phyloP scores from a whole-genome alignment of 2,329 filamentous ascomycete genomes.

The Scortechinia acanthostroma region DNA sequence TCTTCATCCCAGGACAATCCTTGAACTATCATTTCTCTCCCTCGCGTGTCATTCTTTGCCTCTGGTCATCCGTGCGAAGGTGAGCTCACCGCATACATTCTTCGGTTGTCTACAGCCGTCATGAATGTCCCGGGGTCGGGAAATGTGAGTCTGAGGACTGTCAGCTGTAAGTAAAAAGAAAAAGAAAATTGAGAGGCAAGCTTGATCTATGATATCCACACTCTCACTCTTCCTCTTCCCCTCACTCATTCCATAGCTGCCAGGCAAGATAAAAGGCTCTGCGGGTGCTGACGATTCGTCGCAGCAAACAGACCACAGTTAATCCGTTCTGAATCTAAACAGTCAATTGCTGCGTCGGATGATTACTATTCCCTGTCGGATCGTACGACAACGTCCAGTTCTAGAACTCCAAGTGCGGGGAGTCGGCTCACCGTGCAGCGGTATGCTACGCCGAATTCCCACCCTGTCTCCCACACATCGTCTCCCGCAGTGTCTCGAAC shows the following conservation, averaged over 20 bases:
- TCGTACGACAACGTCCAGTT: slow-evolving; percentile 7
- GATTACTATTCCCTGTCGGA: slow-evolving; percentile 38
- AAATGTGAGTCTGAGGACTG: slow-evolving; percentile 18
- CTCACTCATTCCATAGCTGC: slow-evolving; percentile 2
- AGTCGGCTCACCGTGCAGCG: neutral
- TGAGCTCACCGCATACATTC: neutral
- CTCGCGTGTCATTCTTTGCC: neutral
- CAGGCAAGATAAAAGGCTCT: slow-evolving; percentile 5
- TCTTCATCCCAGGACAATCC: neutral
- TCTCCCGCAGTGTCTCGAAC: neutral
- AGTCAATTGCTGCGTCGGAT: slow-evolving; percentile 35
- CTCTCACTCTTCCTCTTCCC: neutral
- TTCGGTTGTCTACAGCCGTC: neutral
- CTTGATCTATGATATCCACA: no score
- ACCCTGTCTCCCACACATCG: neutral
- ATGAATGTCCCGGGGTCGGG: slow-evolving; percentile 6
- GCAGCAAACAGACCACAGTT: slow-evolving; percentile 33
- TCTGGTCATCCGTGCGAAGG: neutral
- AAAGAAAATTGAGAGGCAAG: slow-evolving; percentile 7
- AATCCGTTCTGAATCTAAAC: slow-evolving; percentile 27
- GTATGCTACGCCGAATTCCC: neutral
- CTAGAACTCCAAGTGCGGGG: neutral
- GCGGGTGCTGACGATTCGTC: no score
- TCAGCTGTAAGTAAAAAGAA: slow-evolving; percentile 22
- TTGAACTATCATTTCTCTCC: neutral